Evolutionary conservation across 139 green algal species (phyloP).

Genomic region (Picochlorum sp.): DNA sequence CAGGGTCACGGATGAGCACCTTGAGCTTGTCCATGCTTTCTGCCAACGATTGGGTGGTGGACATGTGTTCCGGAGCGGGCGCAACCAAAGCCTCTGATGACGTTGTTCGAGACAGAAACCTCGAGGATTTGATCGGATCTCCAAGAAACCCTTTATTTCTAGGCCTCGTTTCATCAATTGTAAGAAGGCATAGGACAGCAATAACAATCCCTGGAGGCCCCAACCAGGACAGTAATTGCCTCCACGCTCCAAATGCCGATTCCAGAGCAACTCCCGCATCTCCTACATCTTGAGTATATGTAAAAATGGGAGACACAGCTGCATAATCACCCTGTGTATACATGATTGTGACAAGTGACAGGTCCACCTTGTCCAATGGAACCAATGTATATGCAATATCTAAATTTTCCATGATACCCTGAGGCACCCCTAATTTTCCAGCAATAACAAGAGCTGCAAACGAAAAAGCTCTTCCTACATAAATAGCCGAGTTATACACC

Average conservation of each 20-base stretch:
- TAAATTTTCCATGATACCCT: constrained; percentile 14
- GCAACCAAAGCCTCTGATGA: background rate
- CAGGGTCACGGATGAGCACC: constrained; percentile 31
- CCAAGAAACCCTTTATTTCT: constrained; percentile 9
- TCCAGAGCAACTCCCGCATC: constrained; percentile 6
- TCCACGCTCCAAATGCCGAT: constrained; percentile 54
- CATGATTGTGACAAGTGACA: constrained; percentile 57
- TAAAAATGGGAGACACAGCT: constrained; percentile 65
- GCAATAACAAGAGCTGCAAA: constrained; percentile 61
- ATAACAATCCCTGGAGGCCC: constrained; percentile 56
- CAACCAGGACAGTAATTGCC: constrained; percentile 52
- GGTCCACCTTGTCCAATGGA: constrained; percentile 67
- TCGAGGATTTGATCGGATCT: constrained; percentile 17
- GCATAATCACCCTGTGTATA: constrained; percentile 75
- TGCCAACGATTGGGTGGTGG: background rate
- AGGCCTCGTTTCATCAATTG: constrained; percentile 46
- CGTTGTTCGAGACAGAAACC: constrained; percentile 2
- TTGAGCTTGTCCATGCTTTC: constrained; percentile 15
- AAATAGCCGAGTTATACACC: constrained; percentile 83
- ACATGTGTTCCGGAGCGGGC: background rate
- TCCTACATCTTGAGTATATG: constrained; percentile 38
- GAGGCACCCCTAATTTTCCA: constrained; percentile 36
- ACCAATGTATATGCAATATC: constrained; percentile 40
- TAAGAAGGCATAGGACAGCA: constrained; percentile 43
- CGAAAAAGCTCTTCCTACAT: constrained; percentile 69